Evolutionary conservation across 106 monocot species (phyloP).

Genomic region (Allium sativum): DNA sequence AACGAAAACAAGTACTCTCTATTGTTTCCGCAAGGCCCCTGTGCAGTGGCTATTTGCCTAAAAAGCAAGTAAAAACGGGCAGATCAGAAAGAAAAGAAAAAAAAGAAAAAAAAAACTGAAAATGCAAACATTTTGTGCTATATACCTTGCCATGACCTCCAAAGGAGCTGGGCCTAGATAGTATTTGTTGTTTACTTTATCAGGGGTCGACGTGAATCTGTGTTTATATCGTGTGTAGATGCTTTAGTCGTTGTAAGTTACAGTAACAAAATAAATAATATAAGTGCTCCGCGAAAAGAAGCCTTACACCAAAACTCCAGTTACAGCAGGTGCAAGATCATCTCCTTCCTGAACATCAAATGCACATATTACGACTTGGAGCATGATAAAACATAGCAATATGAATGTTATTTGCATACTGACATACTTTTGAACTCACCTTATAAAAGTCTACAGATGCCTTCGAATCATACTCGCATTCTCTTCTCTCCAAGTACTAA

Average conservation of each 20-base stretch:
- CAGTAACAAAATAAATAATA: background rate
- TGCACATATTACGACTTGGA: background rate
- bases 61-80: background rate
- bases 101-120: too few relatives aligned
- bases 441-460: constrained; percentile 47
- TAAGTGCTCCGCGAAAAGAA: background rate
- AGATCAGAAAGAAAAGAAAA: background rate
- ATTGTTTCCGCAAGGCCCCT: constrained; percentile 78
- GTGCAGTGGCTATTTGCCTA: constrained; percentile 84
- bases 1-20: constrained; percentile 66
- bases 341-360: constrained; percentile 41
- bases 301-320: constrained; percentile 64
- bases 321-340: constrained; percentile 33
- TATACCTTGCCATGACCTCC: constrained; percentile 76
- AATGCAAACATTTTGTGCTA: background rate
- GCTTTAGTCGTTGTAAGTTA: background rate
- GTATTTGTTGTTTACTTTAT: constrained; percentile 48
- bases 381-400: background rate
- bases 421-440: constrained; percentile 21
- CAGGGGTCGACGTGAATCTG: constrained; percentile 68
- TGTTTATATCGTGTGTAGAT: constrained; percentile 6
- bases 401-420: background rate
- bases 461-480: constrained; percentile 74
- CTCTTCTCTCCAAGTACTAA: constrained; percentile 80
- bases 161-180: constrained; percentile 75